These are phyloP conservation scores for Crucibulum laeve DNA, from an alignment of 768 basidiomycete genomes.

Conservation along the genomic window DNA sequence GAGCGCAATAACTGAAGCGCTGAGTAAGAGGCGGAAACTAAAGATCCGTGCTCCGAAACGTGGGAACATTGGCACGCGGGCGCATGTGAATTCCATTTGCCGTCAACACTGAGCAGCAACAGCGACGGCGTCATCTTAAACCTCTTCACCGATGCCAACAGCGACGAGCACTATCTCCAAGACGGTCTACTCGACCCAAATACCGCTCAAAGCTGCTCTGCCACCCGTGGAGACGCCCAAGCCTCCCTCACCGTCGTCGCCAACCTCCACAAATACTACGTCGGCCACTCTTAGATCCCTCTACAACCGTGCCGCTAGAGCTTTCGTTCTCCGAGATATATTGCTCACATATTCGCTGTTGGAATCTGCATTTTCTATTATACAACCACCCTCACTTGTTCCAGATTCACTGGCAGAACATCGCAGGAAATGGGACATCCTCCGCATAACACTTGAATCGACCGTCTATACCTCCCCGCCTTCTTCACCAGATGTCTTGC, in stretches of 20 bases:
- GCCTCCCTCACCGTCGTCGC: slow-evolving; percentile 6
- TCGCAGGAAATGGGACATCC: slow-evolving; percentile 83
- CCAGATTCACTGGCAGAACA: slow-evolving; percentile 43
- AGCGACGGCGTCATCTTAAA: too few relatives aligned
- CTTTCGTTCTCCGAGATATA: slow-evolving; percentile 74
- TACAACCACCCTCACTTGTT: slow-evolving; percentile 34
- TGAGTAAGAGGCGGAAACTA: too few relatives aligned
- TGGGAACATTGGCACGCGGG: too few relatives aligned
- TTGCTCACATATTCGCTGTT: slow-evolving; percentile 62
- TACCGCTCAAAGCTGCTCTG: slow-evolving; percentile 31
- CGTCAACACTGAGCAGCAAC: too few relatives aligned
- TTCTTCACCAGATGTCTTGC: slow-evolving; percentile 36
- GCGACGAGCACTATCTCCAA: slow-evolving; percentile 38
- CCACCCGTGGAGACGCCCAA: slow-evolving; percentile 8
- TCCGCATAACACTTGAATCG: slow-evolving; percentile 78
- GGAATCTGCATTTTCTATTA: slow-evolving; percentile 60
- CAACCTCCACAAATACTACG: slow-evolving; percentile 23
- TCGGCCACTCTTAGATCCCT: slow-evolving; percentile 60
- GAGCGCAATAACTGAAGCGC: too few relatives aligned
- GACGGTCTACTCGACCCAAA: slow-evolving; percentile 16
- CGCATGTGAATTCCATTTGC: too few relatives aligned
- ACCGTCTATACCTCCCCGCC: slow-evolving; percentile 64
- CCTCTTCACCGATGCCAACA: slow-evolving; percentile 43
- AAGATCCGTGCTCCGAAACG: too few relatives aligned
- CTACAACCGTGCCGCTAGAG: slow-evolving; percentile 73